Evolutionary conservation across 805 yeast genomes (phyloP), one percentile per base, ranked within the genome.

Genomic region (Myxozyma monticola): DNA sequence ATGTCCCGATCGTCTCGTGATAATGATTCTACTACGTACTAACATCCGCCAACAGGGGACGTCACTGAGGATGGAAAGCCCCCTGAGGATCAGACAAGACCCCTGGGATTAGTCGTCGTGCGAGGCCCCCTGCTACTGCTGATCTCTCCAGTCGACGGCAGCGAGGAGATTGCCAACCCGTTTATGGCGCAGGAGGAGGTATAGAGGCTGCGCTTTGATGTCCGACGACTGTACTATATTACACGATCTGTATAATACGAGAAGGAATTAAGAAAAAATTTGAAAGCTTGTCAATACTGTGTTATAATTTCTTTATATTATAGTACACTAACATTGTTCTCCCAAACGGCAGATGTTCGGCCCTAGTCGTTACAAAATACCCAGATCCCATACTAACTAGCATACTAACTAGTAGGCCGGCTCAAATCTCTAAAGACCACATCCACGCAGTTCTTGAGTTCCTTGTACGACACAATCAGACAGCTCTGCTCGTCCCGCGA

Each of bases 401-500:
- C n/a, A n/a, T n/a, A n/a, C 20, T 44, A 43, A 39, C 43, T 33
- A 17, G 14, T 45, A 4, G 50, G 37, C 28, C 50, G 45, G 35
- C 48, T 45, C 42, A 54, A 37, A 28, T 54, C 59, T 29, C 55
- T 20, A 31, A 54, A 54, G 17, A 49, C 57, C 9, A 39, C 51
- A 21, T 54, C 59, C 15, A 54, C 45, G 17, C 57, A 52, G 33
- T 47, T 54, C 54, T 54, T 71, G 56, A 93, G 72, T 68, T 89
- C 96, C 69, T 85, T 85, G 67, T 85, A 93, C 60, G 90, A 81
- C 47, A 88, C 84, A 35, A 93, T 83, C 54, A 93, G 71, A 66
- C 97, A 89, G 38, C 80, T 84, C 71, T 82, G 83, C 64, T 88
- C 96, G 66, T 90, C 96, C 9, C 84, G 78, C 29, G 93, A 83